phyloP scores from a whole-genome alignment of 805 yeast species.

The Ogataea neopini region DNA sequence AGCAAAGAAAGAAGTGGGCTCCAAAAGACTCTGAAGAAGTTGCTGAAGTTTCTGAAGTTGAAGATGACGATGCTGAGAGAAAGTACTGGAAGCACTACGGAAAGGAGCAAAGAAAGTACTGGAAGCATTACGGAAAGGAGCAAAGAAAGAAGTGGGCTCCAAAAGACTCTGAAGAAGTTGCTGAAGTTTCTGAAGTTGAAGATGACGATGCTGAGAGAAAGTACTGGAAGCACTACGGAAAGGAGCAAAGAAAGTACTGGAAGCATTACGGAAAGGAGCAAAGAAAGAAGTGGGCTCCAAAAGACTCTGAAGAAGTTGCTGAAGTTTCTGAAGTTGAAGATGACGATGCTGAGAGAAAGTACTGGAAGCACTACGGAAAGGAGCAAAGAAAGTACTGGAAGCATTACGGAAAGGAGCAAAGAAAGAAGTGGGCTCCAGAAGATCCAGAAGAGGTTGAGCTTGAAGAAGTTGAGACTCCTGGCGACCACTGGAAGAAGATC shows the following conservation, averaged over 20 bases:
- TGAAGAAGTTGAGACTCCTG: slow-evolving; percentile 14
- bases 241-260: slow-evolving; percentile 30
- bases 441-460: slow-evolving; percentile 11
- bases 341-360: slow-evolving; percentile 17
- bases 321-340: slow-evolving; percentile 8
- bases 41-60: slow-evolving; percentile 1
- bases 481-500: slow-evolving; percentile 22
- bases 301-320: slow-evolving; percentile 8
- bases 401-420: slow-evolving; percentile 28
- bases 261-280: slow-evolving; percentile 30
- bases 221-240: slow-evolving; percentile 33
- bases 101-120: slow-evolving; percentile 28
- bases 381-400: slow-evolving; percentile 29
- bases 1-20: slow-evolving; percentile 28
- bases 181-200: slow-evolving; percentile 17
- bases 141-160: slow-evolving; percentile 31
- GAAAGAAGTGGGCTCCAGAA: slow-evolving; percentile 29
- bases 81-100: slow-evolving; percentile 16
- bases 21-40: slow-evolving; percentile 18
- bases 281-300: slow-evolving; percentile 30
- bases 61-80: neutral
- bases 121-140: slow-evolving; percentile 32
- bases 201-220: slow-evolving; percentile 25
- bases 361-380: slow-evolving; percentile 28
- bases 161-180: slow-evolving; percentile 11